These are phyloP conservation scores for Salix koriyanagi DNA, from an alignment of 345 rosid genomes.

Conservation along the genomic window DNA sequence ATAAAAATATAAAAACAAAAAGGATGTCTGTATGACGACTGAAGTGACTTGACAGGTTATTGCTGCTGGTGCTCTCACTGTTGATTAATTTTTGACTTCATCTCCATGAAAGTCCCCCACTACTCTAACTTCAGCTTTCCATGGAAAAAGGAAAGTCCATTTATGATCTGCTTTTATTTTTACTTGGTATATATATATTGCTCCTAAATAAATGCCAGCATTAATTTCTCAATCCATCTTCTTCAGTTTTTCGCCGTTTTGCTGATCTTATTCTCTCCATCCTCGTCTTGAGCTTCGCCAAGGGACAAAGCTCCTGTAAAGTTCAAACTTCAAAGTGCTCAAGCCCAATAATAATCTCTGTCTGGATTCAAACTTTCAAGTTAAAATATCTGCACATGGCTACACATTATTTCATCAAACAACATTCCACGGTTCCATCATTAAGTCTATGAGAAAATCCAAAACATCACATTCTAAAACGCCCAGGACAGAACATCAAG, in stretches of 20 bases:
- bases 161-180: not conserved
- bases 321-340: not conserved
- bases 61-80: not conserved
- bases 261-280: too few species aligned
- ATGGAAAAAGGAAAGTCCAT: not conserved
- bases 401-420: not conserved
- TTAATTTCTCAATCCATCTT: not conserved
- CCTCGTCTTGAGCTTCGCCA: not conserved
- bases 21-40: not conserved
- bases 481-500: not conserved
- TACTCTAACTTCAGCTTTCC: not conserved
- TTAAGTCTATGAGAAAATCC: not conserved
- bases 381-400: too few species aligned
- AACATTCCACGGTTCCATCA: not conserved
- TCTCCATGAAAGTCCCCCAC: not conserved
- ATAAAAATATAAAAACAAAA: not conserved
- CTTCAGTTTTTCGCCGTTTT: not conserved
- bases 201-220: not conserved
- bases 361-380: not conserved
- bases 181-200: not conserved
- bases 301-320: not conserved
- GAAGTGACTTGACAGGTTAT: not conserved
- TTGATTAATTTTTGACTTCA: not conserved
- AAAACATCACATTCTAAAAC: not conserved
- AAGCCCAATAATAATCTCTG: not conserved